Conservation (phyloP, 805 yeast genomes). For the Starmerella sp. region DNA sequence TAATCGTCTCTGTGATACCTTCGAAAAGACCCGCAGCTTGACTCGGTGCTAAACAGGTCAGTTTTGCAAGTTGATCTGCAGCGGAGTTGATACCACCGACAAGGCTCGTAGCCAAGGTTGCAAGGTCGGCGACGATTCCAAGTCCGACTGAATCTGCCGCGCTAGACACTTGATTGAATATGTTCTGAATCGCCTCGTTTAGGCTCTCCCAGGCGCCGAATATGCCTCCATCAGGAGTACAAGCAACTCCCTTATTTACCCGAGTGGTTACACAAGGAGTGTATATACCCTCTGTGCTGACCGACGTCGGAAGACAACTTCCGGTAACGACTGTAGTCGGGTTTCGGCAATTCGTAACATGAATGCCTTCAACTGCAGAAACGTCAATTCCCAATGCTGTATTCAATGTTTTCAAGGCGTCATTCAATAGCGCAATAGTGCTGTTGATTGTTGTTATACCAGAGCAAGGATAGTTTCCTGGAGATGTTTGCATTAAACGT, state of each 20-base stretch:
- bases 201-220: too few species aligned
- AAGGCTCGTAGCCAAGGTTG: neutral
- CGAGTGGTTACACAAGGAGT: too few species aligned
- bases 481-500: neutral
- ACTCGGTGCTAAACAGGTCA: neutral
- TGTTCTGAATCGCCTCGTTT: too few species aligned
- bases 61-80: neutral
- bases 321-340: neutral
- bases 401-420: neutral
- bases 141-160: too few species aligned
- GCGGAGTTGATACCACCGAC: neutral
- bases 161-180: too few species aligned
- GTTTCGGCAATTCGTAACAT: neutral
- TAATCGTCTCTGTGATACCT: neutral
- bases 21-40: neutral
- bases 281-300: too few species aligned
- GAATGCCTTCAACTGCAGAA: neutral
- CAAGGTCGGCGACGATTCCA: neutral
- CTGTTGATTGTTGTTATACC: neutral
- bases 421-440: neutral
- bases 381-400: neutral
- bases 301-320: neutral
- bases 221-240: too few species aligned
- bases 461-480: neutral
- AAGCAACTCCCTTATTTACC: too few species aligned